A percentile compares a stretch with the other conserved stretches of the same genome.
phyloP scores from a whole-genome alignment of 2,329 filamentous ascomycete genomes.

The Pseudocercospora pini-densiflorae region DNA sequence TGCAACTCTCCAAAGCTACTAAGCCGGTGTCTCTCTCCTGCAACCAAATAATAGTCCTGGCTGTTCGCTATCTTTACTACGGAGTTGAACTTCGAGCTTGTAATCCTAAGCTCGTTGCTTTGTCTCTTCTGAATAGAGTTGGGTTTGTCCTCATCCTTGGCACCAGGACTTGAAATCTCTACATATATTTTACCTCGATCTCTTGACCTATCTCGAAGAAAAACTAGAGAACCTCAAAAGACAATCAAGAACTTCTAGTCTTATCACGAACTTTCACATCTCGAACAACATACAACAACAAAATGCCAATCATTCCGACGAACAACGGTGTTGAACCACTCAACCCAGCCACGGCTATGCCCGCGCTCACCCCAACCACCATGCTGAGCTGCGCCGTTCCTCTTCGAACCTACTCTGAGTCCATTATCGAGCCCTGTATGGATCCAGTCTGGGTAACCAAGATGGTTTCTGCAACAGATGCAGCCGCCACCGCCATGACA shows the following conservation, averaged over 20 bases:
- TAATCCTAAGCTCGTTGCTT: neutral
- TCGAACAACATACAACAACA: neutral
- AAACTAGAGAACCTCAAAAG: neutral
- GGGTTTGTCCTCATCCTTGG: neutral
- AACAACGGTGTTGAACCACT: neutral
- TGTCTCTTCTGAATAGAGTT: neutral
- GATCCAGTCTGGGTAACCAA: neutral
- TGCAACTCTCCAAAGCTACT: too few relatives aligned
- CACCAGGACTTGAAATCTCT: neutral
- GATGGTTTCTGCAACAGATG: neutral
- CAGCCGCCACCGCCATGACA: neutral
- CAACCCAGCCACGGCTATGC: neutral
- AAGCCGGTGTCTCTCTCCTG: too few relatives aligned
- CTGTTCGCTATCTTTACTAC: neutral
- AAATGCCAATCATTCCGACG: neutral
- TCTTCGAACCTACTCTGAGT: neutral
- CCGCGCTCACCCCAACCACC: neutral
- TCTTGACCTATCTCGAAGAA: neutral
- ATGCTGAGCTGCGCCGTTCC: neutral
- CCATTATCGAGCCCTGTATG: neutral
- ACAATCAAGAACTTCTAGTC: neutral
- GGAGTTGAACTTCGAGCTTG: neutral
- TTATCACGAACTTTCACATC: neutral
- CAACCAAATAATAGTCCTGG: too few relatives aligned
- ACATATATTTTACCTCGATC: neutral